Evolutionary conservation across 2,329 filamentous ascomycete species (phyloP).

Genomic region (Scedosporium minutisporum): DNA sequence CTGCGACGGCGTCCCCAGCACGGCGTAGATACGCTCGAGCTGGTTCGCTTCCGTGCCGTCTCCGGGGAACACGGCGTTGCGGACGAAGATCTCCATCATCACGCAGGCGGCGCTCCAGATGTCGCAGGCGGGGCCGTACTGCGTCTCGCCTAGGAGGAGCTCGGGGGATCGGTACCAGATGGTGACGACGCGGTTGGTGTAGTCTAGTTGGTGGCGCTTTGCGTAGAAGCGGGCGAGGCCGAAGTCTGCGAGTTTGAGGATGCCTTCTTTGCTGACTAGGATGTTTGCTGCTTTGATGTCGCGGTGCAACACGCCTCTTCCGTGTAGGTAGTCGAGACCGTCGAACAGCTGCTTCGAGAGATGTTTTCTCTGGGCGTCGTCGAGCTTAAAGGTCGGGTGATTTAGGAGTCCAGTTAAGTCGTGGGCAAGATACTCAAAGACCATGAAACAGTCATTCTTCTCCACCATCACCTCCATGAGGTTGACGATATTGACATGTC

Average conservation of each 20-base stretch:
- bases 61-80: conserved; percentile 87
- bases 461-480: conserved; percentile 95
- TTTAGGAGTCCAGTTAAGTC: conserved; percentile 92
- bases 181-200: conserved; percentile 96
- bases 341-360: conserved; percentile 88
- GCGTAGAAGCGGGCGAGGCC: conserved; percentile 93
- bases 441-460: conserved; percentile 98
- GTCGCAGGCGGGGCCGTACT: conserved; percentile 82
- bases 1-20: conserved; percentile 79
- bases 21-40: conserved; percentile 89
- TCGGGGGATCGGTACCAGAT: conserved; percentile 96
- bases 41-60: conserved; percentile 95
- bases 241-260: conserved; percentile 91
- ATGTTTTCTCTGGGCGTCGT: conserved; percentile 82
- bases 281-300: conserved; percentile 99
- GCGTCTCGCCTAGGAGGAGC: conserved; percentile 80
- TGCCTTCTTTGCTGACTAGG: conserved; percentile 78
- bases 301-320: conserved; percentile 84
- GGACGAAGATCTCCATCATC: conserved; percentile 90
- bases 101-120: conserved; percentile 98
- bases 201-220: conserved; percentile 83
- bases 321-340: conserved; percentile 86
- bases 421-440: conserved; percentile 95
- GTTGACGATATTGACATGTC: conserved; percentile 72
- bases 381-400: conserved; percentile 82